Evolutionary conservation across 23 red algal species (phyloP), one percentile per base, ranked within the genome.

Genomic region (Gracilaria gracilis): DNA sequence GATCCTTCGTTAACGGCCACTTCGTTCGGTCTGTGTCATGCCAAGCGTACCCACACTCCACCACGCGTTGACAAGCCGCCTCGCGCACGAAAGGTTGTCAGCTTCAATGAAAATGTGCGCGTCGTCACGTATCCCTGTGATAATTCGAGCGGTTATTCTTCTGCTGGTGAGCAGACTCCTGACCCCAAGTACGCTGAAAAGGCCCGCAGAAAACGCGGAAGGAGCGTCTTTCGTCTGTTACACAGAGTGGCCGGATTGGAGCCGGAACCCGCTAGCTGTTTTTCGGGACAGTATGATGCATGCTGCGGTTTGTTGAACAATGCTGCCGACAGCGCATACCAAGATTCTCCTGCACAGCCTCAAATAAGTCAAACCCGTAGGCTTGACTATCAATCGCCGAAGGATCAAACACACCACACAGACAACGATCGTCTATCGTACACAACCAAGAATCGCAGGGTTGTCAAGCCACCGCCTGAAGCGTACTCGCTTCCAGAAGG

Each of bases 51-150:
- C 24, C 84, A 88, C 28, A 53, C 84, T 15, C 84, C 84, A 11
- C 46, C 62, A 1, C 65, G 84, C 19, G 84, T 78, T 25, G 84
- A 88, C 54, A 88, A 88, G 44, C 84, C 84, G 6, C 84, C 84
- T 3, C 61, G 71, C 17, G 84, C 84, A 36, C 84, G 84, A 7
- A 88, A 88, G 21, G 84, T 88, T 57, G 84, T 88, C 39, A 88
- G 84, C 29, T 88, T 88, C 66, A 88, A 88, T 57, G 84, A 88
- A 31, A 88, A 88, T 61, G 84, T 88, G 16, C 84, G 74, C 66
- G 71, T 88, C 67, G 84, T 88, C 33, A 88, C 84, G 23, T 88
- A 88, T 75, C 67, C 84, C 23, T 75, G 66, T 44, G 84, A 88
- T 11, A 75, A 50, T 24, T 70, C 58, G 9, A 62, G 53, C 51